phyloP scores from a whole-genome alignment of 768 basidiomycete species.

The Dentipellis fragilis region DNA sequence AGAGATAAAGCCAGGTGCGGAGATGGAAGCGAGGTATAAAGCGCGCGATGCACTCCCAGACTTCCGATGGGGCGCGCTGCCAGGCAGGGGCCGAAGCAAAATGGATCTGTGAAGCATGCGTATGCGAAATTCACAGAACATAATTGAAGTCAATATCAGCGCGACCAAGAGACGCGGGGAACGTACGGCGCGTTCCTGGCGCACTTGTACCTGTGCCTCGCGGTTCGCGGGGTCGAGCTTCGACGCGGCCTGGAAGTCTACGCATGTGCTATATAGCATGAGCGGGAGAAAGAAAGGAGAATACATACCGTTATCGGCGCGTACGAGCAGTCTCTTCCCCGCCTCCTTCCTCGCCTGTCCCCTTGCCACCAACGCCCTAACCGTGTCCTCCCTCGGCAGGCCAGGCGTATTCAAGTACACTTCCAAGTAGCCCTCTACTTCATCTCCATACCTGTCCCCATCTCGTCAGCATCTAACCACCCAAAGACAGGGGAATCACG shows the following conservation, averaged over 20 bases:
- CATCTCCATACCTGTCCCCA: slow-evolving; percentile 41
- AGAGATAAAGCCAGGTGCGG: slow-evolving; percentile 60
- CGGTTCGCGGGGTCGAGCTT: slow-evolving; percentile 52
- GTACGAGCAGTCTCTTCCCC: slow-evolving; percentile 43
- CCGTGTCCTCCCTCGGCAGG: slow-evolving; percentile 38
- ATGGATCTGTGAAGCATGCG: slow-evolving; percentile 31
- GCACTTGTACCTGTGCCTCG: slow-evolving; percentile 38
- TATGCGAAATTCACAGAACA: not conserved
- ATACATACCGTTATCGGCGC: slow-evolving; percentile 48
- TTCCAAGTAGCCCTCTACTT: slow-evolving; percentile 58
- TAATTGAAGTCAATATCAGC: not conserved
- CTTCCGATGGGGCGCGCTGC: slow-evolving; percentile 51
- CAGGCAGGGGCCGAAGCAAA: slow-evolving; percentile 47
- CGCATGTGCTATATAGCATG: not conserved
- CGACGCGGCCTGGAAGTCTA: slow-evolving; percentile 52
- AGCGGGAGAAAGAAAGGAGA: not conserved
- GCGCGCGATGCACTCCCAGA: slow-evolving; percentile 58
- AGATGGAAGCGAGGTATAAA: slow-evolving; percentile 57
- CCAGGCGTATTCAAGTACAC: slow-evolving; percentile 56
- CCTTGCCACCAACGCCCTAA: slow-evolving; percentile 46
- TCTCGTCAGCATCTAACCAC: not conserved
- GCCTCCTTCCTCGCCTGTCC: slow-evolving; percentile 47
- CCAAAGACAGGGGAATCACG: slow-evolving; percentile 3
- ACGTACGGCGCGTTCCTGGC: slow-evolving; percentile 38
- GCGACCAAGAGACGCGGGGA: not conserved